Evolutionary conservation across 495 filamentous ascomycete species (phyloP).

Genomic region (Lindgomyces ingoldianus): DNA sequence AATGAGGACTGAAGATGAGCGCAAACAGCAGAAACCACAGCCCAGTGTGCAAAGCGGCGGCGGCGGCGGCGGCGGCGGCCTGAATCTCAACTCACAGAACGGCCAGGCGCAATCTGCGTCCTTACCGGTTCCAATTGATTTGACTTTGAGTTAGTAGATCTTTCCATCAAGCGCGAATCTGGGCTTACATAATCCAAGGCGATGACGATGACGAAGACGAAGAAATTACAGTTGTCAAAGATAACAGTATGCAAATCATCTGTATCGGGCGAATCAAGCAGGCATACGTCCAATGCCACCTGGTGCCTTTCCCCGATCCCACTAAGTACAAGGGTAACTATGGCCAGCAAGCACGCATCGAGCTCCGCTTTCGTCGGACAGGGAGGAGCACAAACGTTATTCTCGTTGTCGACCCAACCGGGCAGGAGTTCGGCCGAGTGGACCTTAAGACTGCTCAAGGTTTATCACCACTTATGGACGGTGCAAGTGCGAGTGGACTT

Average conservation of each 20-base stretch:
- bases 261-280: constrained; percentile 81
- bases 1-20: constrained; percentile 55
- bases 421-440: constrained; percentile 70
- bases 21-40: constrained; percentile 41
- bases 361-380: constrained; percentile 62
- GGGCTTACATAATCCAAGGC: neutral
- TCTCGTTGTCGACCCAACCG: constrained; percentile 67
- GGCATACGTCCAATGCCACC: constrained; percentile 65
- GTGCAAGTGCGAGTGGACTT: constrained; percentile 55
- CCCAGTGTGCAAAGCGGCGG: constrained; percentile 49
- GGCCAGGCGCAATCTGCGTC: constrained; percentile 43
- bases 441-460: constrained; percentile 68
- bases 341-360: constrained; percentile 70
- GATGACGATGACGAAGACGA: constrained; percentile 50
- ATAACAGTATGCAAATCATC: constrained; percentile 59
- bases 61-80: constrained; percentile 56
- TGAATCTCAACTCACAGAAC: constrained; percentile 66
- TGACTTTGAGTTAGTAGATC: constrained; percentile 32
- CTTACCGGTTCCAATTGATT: constrained; percentile 17
- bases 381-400: constrained; percentile 57
- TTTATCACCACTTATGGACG: constrained; percentile 70
- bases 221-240: constrained; percentile 54
- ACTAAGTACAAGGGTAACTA: constrained; percentile 54
- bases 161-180: neutral
- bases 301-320: constrained; percentile 65